Evolutionary conservation across 768 basidiomycete genomes (phyloP).

Genomic region (Steccherinum ochraceum): DNA sequence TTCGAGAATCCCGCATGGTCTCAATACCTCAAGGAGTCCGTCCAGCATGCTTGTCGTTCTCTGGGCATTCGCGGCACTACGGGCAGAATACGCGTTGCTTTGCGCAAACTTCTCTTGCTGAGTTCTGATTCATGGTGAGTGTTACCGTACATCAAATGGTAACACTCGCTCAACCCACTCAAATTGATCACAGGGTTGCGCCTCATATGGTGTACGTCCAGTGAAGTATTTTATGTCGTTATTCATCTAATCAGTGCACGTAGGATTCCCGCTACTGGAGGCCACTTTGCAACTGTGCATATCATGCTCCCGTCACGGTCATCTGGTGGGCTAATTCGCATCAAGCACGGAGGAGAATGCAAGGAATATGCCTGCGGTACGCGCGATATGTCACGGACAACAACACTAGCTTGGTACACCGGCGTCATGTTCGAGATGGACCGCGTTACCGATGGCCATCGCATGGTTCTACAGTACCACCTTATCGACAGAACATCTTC

Average conservation of each 20-base stretch:
- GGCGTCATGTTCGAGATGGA: slow-evolving; percentile 47
- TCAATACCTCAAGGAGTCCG: slow-evolving; percentile 25
- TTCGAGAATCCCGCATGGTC: slow-evolving; percentile 37
- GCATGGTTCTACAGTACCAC: neutral
- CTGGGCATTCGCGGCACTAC: no score
- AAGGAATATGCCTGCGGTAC: slow-evolving; percentile 29
- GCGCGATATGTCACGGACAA: slow-evolving; percentile 27
- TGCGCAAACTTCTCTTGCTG: slow-evolving; percentile 44
- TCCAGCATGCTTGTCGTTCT: slow-evolving; percentile 25
- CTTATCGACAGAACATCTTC: neutral
- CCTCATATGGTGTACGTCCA: slow-evolving; percentile 32
- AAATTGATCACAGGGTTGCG: slow-evolving; percentile 21
- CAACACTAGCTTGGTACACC: slow-evolving; percentile 45
- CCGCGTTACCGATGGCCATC: neutral
- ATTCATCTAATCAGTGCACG: no score
- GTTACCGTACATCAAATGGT: neutral
- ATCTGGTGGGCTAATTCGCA: slow-evolving; percentile 38
- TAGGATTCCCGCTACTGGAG: slow-evolving; percentile 41
- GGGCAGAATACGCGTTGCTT: no score
- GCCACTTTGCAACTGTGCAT: slow-evolving; percentile 48
- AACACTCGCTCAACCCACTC: neutral
- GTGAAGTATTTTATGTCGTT: neutral
- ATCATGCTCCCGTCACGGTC: slow-evolving; percentile 41
- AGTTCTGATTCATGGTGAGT: slow-evolving; percentile 44
- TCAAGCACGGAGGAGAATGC: slow-evolving; percentile 30